Base-by-base conservation (phyloP, 257 asterid genomes). In the Rubia yunnanensis region DNA sequence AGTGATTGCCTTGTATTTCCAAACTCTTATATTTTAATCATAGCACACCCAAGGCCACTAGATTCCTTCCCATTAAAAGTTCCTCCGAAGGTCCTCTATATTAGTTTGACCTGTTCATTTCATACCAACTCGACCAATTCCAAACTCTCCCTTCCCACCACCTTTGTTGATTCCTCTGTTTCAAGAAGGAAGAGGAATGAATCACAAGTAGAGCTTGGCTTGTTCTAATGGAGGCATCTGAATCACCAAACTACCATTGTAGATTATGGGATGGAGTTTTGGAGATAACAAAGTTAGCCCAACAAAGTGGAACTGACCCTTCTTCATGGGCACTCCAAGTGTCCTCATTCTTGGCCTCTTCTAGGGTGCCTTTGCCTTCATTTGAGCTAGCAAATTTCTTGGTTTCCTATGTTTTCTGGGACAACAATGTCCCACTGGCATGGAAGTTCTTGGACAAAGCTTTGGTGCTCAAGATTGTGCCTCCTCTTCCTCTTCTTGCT, bases 401-500 rank as follows among this genome's bases (percentile, higher is more conserved):
- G 69, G 95, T 89, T 26, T 85, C 96, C 57, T 83, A 87, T 83
- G 86, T 92, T 79, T 89, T 88, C 54, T 92, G 99, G 99, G 94
- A 85, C 26, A 92, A 92, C 76, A 92, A 89, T 81, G 91, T 86
- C 64, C 88, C 99, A 67, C 71, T 77, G 67, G 83, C 89, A 67
- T 92, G 99, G 99, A 92, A 92, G 76, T 85, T 87, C 73, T 70
- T 92, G 71, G 99, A 87, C 20, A 89, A 86, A 72, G 99, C 97
- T 3, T 30, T 89, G 77, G 73, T 70, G 67, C 84, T 84, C 79
- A 92, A 83, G 76, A 83, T 87, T 77, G 90, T 92, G 71, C 95
- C 95, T 31, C 84, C 99, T 56, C 72, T 81, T 20, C 83, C 88
- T 76, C 86, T 86, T 80, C 87, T 92, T 78, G 89, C 86, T 39